Evolutionary conservation across 148 eudicot species (phyloP), one percentile per base, ranked within the genome.

Genomic region (Rhododendron griersonianum): DNA sequence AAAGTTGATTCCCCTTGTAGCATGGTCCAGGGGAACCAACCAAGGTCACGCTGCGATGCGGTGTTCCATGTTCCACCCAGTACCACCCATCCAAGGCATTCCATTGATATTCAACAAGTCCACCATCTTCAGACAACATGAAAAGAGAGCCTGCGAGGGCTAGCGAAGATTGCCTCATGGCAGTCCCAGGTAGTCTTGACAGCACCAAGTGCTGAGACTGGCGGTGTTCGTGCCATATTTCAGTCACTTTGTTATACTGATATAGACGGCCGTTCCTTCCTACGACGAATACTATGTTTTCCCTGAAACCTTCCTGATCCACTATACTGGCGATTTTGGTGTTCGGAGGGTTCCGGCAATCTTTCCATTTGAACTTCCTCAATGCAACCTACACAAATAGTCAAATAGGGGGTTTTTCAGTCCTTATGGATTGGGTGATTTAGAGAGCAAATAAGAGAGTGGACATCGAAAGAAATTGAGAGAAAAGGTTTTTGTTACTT

Each of bases 21-120:
- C 94, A 90, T 6, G 98, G 98, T 67, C 98, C 98, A 5, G 94
- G 92, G 18, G 92, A 93, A 28, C 98, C 95, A 69, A 81, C 86
- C 45, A 94, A 87, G 48, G 83, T 90, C 87, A 94, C 93, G 41
- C 86, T 87, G 45, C 61, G 91, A 85, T 85, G 65, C 6, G 98
- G 98, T 21, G 92, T 90, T 69, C 98, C 98, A 57, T 96, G 98
- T 73, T 96, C 98, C 59, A 93, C 86, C 98, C 98, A 96, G 76
- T 87, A 63, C 98, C 98, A 96, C 21, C 98, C 98, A 41, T 92
- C 94, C n/a, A 81, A 7, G 4, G 91, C 78, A 53, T 91, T 92
- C 98, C 98, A 96, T 21, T 90, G 91, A 88, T 96, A 94, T 86
- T 96, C 98, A 51, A 96, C 93, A 21, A 96, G 89, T 37, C 92